A percentile compares a stretch with the other conserved stretches of the same genome.
phyloP scores from a whole-genome alignment of 225 moss, liverwort and hornwort species.

The Asterella californica region DNA sequence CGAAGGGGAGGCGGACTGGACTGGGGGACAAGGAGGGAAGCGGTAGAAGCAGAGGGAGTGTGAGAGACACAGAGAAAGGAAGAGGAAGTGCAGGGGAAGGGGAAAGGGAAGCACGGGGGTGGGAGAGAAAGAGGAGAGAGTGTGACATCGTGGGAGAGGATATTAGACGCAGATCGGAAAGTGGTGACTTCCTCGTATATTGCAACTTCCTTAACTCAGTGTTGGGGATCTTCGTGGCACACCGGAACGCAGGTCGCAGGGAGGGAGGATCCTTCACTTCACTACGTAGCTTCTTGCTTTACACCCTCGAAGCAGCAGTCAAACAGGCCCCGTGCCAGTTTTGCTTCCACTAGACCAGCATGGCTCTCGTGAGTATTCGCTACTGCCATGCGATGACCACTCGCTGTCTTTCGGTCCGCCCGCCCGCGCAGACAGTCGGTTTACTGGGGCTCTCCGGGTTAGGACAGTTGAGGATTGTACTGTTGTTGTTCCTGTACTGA shows the following conservation, averaged over 20 bases:
- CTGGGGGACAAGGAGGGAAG: not conserved
- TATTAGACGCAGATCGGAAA: not conserved
- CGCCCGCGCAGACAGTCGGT: not conserved
- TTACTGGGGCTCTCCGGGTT: no score
- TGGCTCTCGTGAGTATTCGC: slow-evolving; percentile 8
- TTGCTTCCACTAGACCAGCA: not conserved
- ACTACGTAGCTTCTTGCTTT: not conserved
- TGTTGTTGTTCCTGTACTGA: no score
- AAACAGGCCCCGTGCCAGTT: not conserved
- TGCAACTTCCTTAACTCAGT: not conserved
- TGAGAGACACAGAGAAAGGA: not conserved
- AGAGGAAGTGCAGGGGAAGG: not conserved
- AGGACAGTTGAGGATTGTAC: no score
- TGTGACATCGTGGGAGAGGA: not conserved
- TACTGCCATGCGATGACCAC: not conserved
- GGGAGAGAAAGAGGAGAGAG: not conserved
- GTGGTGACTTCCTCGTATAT: not conserved
- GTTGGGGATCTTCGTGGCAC: not conserved
- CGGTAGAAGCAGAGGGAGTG: not conserved
- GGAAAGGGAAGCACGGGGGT: not conserved
- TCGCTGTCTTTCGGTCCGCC: not conserved
- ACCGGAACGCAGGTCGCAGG: not conserved
- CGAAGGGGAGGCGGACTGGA: slow-evolving; percentile 1
- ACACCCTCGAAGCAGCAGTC: not conserved
- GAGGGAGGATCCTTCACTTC: not conserved